Evolutionary conservation across 2,329 filamentous ascomycete genomes (phyloP), one percentile per base, ranked within the genome.

Genomic region (Beauveria brongniartii): DNA sequence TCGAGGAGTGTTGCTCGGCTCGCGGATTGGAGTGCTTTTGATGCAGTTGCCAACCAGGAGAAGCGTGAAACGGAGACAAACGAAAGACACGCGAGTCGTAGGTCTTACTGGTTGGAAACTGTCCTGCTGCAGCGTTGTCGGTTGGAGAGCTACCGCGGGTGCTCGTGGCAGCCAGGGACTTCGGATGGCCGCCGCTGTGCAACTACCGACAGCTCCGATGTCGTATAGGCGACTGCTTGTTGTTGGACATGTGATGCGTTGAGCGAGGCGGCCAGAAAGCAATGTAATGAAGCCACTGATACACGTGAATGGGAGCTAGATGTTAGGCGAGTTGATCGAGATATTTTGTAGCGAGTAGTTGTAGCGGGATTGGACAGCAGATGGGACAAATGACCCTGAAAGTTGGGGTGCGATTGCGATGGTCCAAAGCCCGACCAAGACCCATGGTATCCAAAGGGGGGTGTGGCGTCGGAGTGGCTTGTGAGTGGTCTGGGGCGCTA

Each of bases 401-500:
- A 44, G 57, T 28, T 41, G 50, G 48, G 48, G 57, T 53, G 57
- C 48, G 47, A 52, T 37, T 52, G 57, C 28, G 50, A 46, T 47
- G 48, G 34, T 22, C 24, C 37, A 44, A 41, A 40, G 52, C 34
- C 34, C 34, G 2, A 37, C 34, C 12, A 16, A 37, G 34, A 37
- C 37, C 37, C 52, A 9, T 43, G 24, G 52, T 37, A 37, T 37
- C 12, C 12, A 5, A 37, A 37, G 34, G 34, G 30, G 57, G 48
- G 24, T 53, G 57, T 59, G 57, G 57, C 57, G 57, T 59, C 28
- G 30, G 9, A 30, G 57, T 53, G 57, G 47, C 57, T 46, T 40
- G 57, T 47, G 40, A 59, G 57, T 59, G 57, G 57, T 46, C 56
- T 59, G 18, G 18, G 54, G 18, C 8, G 18, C 20, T 47, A 18